phyloP scores from a whole-genome alignment of 2,329 filamentous ascomycete genomes.

The Diaporthe helianthi region DNA sequence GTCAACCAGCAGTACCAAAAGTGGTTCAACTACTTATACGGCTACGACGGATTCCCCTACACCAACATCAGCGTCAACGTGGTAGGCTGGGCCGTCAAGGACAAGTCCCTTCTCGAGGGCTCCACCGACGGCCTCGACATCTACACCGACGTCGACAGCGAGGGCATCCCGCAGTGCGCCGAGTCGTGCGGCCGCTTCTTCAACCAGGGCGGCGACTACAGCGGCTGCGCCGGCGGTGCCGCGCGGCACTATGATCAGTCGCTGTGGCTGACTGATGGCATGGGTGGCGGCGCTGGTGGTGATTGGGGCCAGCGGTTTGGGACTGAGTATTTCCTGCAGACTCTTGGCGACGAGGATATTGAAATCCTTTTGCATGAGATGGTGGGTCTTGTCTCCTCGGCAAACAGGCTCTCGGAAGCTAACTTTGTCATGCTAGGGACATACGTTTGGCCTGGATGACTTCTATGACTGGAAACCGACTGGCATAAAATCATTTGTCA shows the following conservation, averaged over 20 bases:
- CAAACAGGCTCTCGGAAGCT: neutral
- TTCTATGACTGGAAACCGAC: slow-evolving; percentile 12
- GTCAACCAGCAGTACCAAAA: slow-evolving; percentile 17
- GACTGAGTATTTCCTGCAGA: neutral
- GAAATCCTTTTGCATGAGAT: slow-evolving; percentile 8
- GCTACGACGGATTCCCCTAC: slow-evolving; percentile 12
- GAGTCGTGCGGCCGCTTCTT: slow-evolving; percentile 53
- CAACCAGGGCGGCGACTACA: slow-evolving; percentile 51
- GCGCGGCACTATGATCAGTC: slow-evolving; percentile 52
- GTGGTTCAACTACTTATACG: neutral
- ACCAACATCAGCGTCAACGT: slow-evolving; percentile 20
- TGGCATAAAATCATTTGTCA: slow-evolving; percentile 34
- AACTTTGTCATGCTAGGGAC: neutral
- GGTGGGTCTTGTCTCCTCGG: neutral
- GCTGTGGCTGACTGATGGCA: slow-evolving; percentile 56
- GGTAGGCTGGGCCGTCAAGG: slow-evolving; percentile 15
- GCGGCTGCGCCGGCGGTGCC: slow-evolving; percentile 48
- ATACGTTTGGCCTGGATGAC: neutral
- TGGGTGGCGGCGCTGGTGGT: slow-evolving; percentile 52
- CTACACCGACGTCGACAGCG: slow-evolving; percentile 50
- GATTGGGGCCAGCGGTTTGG: slow-evolving; percentile 54
- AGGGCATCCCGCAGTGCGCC: slow-evolving; percentile 51
- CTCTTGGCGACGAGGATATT: neutral
- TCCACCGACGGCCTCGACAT: slow-evolving; percentile 44
- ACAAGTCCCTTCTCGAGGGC: neutral